Evolutionary conservation across 805 yeast genomes (phyloP).

Genomic region (Schwanniomyces polymorphus): DNA sequence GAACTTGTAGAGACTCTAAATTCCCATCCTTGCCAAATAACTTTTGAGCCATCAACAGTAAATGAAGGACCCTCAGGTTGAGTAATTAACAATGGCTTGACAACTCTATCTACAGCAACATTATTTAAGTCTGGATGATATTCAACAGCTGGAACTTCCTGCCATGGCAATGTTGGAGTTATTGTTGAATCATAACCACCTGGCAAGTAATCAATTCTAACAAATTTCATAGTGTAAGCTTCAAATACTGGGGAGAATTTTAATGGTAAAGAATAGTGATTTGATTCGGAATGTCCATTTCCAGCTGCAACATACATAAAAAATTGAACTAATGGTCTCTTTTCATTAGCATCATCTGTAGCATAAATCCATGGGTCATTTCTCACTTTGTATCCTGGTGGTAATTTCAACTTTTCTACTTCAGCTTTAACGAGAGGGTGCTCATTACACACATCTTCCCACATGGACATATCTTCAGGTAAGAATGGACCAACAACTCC

Average conservation of each 20-base stretch:
- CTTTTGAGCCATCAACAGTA: slow-evolving; percentile 55
- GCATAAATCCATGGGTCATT: slow-evolving; percentile 89
- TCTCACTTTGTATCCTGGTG: slow-evolving; percentile 53
- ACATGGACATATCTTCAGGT: slow-evolving; percentile 58
- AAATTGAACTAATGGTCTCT: slow-evolving; percentile 65
- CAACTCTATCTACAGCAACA: slow-evolving; percentile 48
- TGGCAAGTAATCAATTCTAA: slow-evolving; percentile 74
- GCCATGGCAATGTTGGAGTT: slow-evolving; percentile 61
- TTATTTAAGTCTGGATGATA: slow-evolving; percentile 73
- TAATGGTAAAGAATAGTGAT: slow-evolving; percentile 74
- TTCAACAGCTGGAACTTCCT: slow-evolving; percentile 60
- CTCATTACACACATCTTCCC: slow-evolving; percentile 49
- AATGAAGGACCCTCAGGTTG: slow-evolving; percentile 86
- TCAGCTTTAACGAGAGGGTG: slow-evolving; percentile 66
- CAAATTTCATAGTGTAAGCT: slow-evolving; percentile 55
- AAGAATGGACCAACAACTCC: slow-evolving; percentile 73
- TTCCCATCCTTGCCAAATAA: slow-evolving; percentile 84
- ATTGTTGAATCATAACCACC: slow-evolving; percentile 65
- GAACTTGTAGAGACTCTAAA: slow-evolving; percentile 68
- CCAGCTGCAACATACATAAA: slow-evolving; percentile 72
- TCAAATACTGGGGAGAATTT: slow-evolving; percentile 75
- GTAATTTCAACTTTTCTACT: slow-evolving; percentile 65
- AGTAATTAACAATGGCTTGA: slow-evolving; percentile 65
- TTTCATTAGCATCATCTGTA: slow-evolving; percentile 63
- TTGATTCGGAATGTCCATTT: slow-evolving; percentile 64